Evolutionary conservation across 306 rosid genomes (phyloP).

Genomic region (Lotus japonicus): DNA sequence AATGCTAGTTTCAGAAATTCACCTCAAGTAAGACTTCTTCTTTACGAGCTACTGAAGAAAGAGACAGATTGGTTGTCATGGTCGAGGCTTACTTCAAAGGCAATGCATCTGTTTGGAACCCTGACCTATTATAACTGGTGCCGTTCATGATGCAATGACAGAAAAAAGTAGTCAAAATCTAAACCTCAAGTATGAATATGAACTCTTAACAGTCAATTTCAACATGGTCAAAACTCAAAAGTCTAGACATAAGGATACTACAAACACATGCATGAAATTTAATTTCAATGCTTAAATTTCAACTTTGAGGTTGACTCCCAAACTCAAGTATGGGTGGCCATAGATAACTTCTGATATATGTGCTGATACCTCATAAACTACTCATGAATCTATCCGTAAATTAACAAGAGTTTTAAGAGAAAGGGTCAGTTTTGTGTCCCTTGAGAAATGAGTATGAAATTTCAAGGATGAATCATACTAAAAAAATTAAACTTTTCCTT

Average conservation of each 20-base stretch:
- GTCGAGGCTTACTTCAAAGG: conserved; percentile 17
- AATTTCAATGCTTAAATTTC: not conserved
- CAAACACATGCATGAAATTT: not conserved
- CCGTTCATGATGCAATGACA: not conserved
- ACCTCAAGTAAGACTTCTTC: conserved; percentile 56
- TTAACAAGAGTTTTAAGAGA: not conserved
- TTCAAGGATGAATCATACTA: not conserved
- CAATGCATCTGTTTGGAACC: conserved; percentile 21
- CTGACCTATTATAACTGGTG: conserved; percentile 12
- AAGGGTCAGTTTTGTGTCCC: not conserved
- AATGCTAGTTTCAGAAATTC: conserved; percentile 23
- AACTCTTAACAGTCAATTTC: not conserved
- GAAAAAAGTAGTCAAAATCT: not conserved
- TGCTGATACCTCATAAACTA: not conserved
- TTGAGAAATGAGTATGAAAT: not conserved
- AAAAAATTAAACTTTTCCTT: not conserved
- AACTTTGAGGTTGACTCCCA: not conserved
- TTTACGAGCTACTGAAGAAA: conserved; percentile 29
- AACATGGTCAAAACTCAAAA: not conserved
- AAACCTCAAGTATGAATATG: not conserved
- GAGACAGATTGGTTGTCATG: conserved; percentile 36
- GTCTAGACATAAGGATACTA: not conserved
- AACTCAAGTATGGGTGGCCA: not conserved
- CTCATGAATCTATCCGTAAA: not conserved
- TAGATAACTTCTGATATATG: not conserved